Percentiles rank a stretch among this genome's conserved stretches.
These are phyloP conservation scores for Mycena citricolor DNA, from an alignment of 1,284 basidiomycete species.

Conservation along the genomic window DNA sequence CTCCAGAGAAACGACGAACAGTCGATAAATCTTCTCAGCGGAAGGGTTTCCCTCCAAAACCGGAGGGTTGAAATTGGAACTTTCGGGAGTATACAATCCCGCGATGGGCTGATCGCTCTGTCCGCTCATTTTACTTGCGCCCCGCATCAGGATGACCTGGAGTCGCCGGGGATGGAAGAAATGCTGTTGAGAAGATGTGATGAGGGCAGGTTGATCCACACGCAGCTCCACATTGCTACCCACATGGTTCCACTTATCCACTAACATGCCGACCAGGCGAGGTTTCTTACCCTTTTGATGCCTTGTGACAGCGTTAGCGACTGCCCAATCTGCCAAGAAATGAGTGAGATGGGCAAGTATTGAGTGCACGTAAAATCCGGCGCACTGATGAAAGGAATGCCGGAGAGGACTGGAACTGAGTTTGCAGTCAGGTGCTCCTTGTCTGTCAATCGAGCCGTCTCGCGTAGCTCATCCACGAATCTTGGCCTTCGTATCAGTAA, in stretches of 20 bases:
- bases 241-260: constrained; percentile 40
- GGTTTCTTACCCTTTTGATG: constrained; percentile 29
- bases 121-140: constrained; percentile 29
- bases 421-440: constrained; percentile 26
- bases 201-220: constrained; percentile 1
- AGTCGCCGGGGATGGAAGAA: constrained; percentile 40
- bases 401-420: constrained; percentile 29
- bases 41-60: constrained; percentile 1
- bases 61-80: constrained; percentile 16
- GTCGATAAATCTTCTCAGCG: constrained; percentile 22
- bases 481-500: constrained; percentile 25
- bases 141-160: constrained; percentile 37
- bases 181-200: constrained; percentile 23
- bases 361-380: neutral
- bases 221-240: constrained; percentile 1
- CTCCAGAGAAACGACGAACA: constrained; percentile 24
- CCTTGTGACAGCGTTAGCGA: constrained; percentile 25
- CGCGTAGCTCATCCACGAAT: constrained; percentile 32
- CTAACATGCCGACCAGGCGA: constrained; percentile 28
- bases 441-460: constrained; percentile 29
- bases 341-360: neutral
- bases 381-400: constrained; percentile 31
- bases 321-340: constrained; percentile 22
- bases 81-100: constrained; percentile 16
- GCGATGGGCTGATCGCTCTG: constrained; percentile 22